phyloP scores from a whole-genome alignment of 2,329 filamentous ascomycete genomes.

The Botryotinia narcissicola region DNA sequence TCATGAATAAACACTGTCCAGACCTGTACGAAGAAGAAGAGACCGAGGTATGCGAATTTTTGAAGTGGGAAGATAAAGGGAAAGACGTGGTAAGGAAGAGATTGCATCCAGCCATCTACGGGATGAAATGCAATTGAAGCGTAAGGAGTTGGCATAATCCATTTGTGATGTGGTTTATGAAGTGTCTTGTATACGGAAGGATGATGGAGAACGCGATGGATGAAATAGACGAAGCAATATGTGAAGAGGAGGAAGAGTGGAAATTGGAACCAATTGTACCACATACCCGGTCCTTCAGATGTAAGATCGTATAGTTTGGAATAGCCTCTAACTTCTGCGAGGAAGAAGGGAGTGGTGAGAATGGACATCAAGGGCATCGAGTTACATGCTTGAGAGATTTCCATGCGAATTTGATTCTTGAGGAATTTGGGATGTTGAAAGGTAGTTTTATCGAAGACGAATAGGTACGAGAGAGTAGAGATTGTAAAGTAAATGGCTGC shows the following conservation, averaged over 20 bases:
- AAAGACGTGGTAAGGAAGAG: slow-evolving; percentile 88
- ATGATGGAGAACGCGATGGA: slow-evolving; percentile 82
- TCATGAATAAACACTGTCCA: slow-evolving; percentile 98
- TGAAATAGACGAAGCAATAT: slow-evolving; percentile 88
- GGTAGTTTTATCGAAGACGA: slow-evolving; percentile 89
- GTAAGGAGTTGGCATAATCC: slow-evolving; percentile 97
- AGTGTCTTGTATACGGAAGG: slow-evolving; percentile 78
- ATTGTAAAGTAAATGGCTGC: slow-evolving; percentile 80
- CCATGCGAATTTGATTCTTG: slow-evolving; percentile 84
- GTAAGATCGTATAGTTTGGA: slow-evolving; percentile 83
- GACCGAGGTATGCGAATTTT: slow-evolving; percentile 79
- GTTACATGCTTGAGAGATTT: slow-evolving; percentile 75
- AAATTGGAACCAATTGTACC: slow-evolving; percentile 81
- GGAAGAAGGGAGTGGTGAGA: slow-evolving; percentile 77
- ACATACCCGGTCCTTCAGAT: slow-evolving; percentile 69
- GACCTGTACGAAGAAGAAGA: slow-evolving; percentile 92
- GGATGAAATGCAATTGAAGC: slow-evolving; percentile 95
- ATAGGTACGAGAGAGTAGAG: slow-evolving; percentile 77
- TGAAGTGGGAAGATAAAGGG: slow-evolving; percentile 90
- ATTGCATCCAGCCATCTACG: slow-evolving; percentile 84
- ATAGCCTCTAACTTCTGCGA: slow-evolving; percentile 79
- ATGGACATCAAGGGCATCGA: slow-evolving; percentile 81
- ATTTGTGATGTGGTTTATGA: slow-evolving; percentile 98
- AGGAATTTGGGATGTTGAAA: slow-evolving; percentile 91
- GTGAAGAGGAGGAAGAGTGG: slow-evolving; percentile 86